phyloP scores from a whole-genome alignment of 73 alveolate species.

The Breviolum minutum region DNA sequence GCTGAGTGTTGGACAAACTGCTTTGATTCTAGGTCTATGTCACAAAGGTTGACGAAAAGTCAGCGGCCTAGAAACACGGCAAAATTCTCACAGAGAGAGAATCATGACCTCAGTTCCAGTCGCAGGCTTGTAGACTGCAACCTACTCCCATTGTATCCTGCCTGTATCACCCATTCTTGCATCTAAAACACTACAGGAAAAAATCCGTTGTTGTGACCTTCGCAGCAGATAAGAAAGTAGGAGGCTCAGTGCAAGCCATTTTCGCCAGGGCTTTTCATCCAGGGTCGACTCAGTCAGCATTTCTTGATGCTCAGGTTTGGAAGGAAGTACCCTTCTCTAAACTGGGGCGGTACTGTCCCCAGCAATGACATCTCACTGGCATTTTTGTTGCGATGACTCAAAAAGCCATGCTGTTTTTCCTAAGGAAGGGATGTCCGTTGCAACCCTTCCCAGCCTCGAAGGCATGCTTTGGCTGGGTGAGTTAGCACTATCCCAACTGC shows the following conservation, averaged over 20 bases:
- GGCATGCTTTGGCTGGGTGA: neutral
- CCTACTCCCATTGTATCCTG: too few relatives aligned
- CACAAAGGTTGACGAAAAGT: constrained; percentile 84
- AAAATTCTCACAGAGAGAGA: neutral
- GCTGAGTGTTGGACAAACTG: neutral
- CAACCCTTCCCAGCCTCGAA: constrained; percentile 66
- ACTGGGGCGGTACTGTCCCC: constrained; percentile 21
- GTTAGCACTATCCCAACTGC: too few relatives aligned
- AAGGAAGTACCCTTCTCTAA: constrained; percentile 83
- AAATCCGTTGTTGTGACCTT: constrained; percentile 73
- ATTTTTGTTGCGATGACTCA: too few relatives aligned
- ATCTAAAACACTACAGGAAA: neutral
- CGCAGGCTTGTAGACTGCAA: neutral
- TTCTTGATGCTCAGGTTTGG: constrained; percentile 40
- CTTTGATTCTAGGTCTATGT: constrained; percentile 64
- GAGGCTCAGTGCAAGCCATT: neutral
- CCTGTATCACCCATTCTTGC: too few relatives aligned
- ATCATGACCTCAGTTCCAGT: too few relatives aligned
- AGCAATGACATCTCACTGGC: too few relatives aligned
- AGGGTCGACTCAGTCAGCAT: too few relatives aligned
- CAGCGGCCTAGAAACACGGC: neutral
- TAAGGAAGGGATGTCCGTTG: constrained; percentile 80
- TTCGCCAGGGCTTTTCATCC: too few relatives aligned
- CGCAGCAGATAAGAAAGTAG: constrained; percentile 73
- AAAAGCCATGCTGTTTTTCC: neutral